These are phyloP conservation scores for Taiwanofungus camphoratus DNA, from an alignment of 1,284 basidiomycete species.

Conservation along the genomic window DNA sequence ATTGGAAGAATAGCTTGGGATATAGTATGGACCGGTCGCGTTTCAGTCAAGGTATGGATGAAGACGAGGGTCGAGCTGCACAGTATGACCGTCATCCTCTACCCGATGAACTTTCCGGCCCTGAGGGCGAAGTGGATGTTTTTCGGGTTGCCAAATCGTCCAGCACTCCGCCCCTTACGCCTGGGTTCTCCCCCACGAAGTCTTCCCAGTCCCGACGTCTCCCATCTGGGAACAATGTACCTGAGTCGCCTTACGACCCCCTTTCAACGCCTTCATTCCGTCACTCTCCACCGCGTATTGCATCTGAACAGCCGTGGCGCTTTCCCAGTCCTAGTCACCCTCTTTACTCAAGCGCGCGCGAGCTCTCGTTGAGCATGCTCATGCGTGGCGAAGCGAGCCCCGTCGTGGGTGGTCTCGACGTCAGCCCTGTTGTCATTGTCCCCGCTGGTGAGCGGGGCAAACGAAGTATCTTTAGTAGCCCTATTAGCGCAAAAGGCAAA, in stretches of 20 bases:
- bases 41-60: conserved; percentile 13
- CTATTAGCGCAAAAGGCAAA: conserved; percentile 16
- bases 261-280: conserved; percentile 65
- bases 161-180: conserved; percentile 26
- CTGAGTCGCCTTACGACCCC: conserved; percentile 66
- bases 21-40: too few species aligned
- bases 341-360: conserved; percentile 52
- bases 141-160: conserved; percentile 13
- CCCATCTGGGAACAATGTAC: conserved; percentile 9
- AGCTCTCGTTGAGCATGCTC: conserved; percentile 60
- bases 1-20: not conserved
- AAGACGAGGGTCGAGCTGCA: conserved; percentile 13
- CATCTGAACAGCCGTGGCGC: conserved; percentile 71
- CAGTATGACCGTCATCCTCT: not conserved
- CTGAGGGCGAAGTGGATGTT: conserved; percentile 2
- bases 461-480: conserved; percentile 28
- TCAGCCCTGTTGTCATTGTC: conserved; percentile 29
- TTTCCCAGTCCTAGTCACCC: conserved; percentile 70
- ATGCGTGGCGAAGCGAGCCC: conserved; percentile 39
- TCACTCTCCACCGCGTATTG: conserved; percentile 63
- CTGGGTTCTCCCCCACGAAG: conserved; percentile 18
- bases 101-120: not conserved
- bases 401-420: conserved; percentile 28
- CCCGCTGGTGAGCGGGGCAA: conserved; percentile 26
- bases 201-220: conserved; percentile 8